Base-by-base conservation (phyloP, 2,329 filamentous ascomycete genomes). In the Diaporthe citri region DNA sequence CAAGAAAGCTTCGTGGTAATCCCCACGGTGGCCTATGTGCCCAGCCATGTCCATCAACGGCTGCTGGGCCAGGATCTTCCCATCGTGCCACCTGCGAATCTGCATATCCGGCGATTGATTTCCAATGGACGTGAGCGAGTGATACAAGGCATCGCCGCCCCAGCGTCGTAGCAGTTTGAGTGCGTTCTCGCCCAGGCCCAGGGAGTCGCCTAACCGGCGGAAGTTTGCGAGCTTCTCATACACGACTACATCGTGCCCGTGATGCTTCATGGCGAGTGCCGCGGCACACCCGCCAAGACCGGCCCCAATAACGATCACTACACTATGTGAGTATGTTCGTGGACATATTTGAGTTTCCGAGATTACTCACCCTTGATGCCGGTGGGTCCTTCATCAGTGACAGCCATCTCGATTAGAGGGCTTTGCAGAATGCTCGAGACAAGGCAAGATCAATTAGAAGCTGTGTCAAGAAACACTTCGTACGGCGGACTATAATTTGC, bases 31-130 rank as follows among this genome's bases (percentile, higher is more conserved):
- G 4, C 85, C 85, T 71, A 86, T 86, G 74, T 86, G 85, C 7
- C 85, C 85, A 3, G 86, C 86, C 86, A 87, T 88, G 79, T 88
- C 86, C 86, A 87, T 88, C 48, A 88, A 79, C 13, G 86, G 85
- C 78, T 88, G 86, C 72, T 83, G 82, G 0, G 85, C 86, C 4
- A 88, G 79, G 36, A 86, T 82, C 78, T 86, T 86, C 10, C 86
- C 87, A 77, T 87, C 86, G 41, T 83, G 79, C 86, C 86, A 88
- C 15, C 86, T 79, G 13, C 87, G 82, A 75, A 88, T 87, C 76
- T 87, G 85, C 86, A 88, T 87, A 74, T 85, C 81, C 2, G 83
- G 82, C 1, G 85, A 84, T 78, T 87, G 85, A 78, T 88, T 88
- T 39, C 86, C 86, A 71, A 88, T 87, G 22, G 81, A 80, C 2